Evolutionary conservation across 202 grass and related monocot genomes (phyloP), one percentile per base, ranked within the genome.

Genomic region (Panicum virgatum): DNA sequence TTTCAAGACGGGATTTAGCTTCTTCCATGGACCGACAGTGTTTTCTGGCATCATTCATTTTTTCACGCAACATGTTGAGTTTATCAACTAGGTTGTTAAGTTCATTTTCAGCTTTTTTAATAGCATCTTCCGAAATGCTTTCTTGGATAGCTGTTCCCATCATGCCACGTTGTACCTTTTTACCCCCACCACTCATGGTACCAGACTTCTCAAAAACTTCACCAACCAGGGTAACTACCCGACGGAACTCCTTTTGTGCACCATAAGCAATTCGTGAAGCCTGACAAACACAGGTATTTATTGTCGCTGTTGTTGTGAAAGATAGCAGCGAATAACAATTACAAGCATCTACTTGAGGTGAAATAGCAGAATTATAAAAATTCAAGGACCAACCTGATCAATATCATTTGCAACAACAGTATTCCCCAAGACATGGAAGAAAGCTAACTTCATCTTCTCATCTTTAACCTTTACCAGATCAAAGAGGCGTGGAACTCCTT

Each of bases 381-480:
- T 37, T 83, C 70, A 77, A 57, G 2, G 32, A 78, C 61, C 48
- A 80, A 94, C 96, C 91, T 99, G 93, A 83, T 99, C 91, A 65
- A 99, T 73, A 81, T 99, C 72, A 1, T 88, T 90, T 20, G 96
- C 93, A 64, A 96, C 93, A 80, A 99, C 83, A 71, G 96, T 94
- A 71, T 94, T 96, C 14, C 91, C 85, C 81, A 99, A 88, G 44
- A 63, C 79, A 67, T 91, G 87, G 83, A 87, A 96, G 78, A 99
- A 99, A 58, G 91, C 89, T 57, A 93, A 88, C 50, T 92, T 99
- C 48, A 99, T 43, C 74, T 54, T 93, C 46, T 91, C 90, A 81
- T 99, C 91, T 90, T 99, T 96, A 83, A 99, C 91, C 36, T 80
- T 90, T 30, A 99, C 85, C 52, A 99, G 77, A 83, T 99, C 96